Percentiles rank a stretch among this genome's conserved stretches.
Evolutionary conservation across 2,329 filamentous ascomycete genomes (phyloP).

Genomic region (Sphaerulina musiva): DNA sequence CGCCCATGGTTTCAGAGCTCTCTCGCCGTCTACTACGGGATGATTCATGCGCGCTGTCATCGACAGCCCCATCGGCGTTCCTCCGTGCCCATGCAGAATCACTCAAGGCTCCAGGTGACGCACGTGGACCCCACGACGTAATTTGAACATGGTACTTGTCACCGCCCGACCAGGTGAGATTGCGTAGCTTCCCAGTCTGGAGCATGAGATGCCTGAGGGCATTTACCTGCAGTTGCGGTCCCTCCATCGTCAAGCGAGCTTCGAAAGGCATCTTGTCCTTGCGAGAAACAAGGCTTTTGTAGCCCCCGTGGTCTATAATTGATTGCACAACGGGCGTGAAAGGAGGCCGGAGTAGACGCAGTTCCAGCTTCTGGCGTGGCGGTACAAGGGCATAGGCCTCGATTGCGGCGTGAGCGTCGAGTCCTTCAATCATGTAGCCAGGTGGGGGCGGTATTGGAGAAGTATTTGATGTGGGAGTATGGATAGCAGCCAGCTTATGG

Average conservation of each 20-base stretch:
- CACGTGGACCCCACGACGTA: conserved; percentile 25
- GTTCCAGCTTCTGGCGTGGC: conserved; percentile 34
- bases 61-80: conserved; percentile 2
- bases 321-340: conserved; percentile 30
- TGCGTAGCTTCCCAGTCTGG: conserved; percentile 21
- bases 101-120: not conserved
- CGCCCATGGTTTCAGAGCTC: not conserved
- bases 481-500: conserved; percentile 41
- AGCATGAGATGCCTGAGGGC: conserved; percentile 26
- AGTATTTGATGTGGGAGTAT: conserved; percentile 39
- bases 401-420: conserved; percentile 41
- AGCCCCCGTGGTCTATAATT: conserved; percentile 36
- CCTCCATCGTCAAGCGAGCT: conserved; percentile 31
- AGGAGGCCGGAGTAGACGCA: conserved; percentile 34
- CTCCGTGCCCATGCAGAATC: conserved; percentile 7
- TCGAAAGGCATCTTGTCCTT: conserved; percentile 29
- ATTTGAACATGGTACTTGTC: conserved; percentile 23
- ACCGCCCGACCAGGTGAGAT: conserved; percentile 28
- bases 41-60: not conserved
- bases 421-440: conserved; percentile 41
- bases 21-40: not conserved
- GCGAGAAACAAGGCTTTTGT: conserved; percentile 24
- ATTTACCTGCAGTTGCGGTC: conserved; percentile 26
- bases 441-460: conserved; percentile 41
- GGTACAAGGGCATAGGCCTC: conserved; percentile 48